Evolutionary conservation across 768 basidiomycete species (phyloP).

Genomic region (Imleria badia): DNA sequence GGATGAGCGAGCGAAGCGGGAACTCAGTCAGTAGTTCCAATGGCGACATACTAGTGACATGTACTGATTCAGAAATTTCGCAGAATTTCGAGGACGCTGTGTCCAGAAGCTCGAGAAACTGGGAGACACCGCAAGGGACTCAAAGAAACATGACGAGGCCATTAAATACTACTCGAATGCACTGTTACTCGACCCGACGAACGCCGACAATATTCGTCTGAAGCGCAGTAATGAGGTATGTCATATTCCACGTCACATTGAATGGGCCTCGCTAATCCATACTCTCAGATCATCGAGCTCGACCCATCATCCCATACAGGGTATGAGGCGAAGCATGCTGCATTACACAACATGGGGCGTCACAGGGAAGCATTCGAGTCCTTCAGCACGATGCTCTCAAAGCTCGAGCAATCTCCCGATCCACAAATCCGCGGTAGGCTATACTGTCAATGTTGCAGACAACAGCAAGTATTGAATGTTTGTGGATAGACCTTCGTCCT

Average conservation of each 20-base stretch:
- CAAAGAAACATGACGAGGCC: neutral
- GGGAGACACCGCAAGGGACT: neutral
- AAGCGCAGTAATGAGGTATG: neutral
- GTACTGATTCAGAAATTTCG: neutral
- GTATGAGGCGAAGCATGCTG: too few relatives aligned
- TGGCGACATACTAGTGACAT: neutral
- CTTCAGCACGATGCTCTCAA: neutral
- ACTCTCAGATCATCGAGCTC: neutral
- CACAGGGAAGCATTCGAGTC: neutral
- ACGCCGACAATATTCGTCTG: neutral
- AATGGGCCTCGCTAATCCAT: too few relatives aligned
- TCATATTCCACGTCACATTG: neutral
- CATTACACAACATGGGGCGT: neutral
- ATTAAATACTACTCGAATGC: neutral
- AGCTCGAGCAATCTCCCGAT: neutral
- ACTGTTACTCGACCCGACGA: neutral
- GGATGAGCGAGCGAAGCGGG: neutral
- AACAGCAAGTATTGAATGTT: neutral
- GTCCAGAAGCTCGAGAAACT: neutral
- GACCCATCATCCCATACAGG: neutral
- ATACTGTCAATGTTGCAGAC: neutral
- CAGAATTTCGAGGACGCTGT: slow-evolving; percentile 4
- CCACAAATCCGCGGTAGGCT: neutral
- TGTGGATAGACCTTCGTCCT: neutral
- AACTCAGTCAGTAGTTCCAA: neutral